phyloP scores from a whole-genome alignment of 331 rosid species.

The Cydonia oblonga region DNA sequence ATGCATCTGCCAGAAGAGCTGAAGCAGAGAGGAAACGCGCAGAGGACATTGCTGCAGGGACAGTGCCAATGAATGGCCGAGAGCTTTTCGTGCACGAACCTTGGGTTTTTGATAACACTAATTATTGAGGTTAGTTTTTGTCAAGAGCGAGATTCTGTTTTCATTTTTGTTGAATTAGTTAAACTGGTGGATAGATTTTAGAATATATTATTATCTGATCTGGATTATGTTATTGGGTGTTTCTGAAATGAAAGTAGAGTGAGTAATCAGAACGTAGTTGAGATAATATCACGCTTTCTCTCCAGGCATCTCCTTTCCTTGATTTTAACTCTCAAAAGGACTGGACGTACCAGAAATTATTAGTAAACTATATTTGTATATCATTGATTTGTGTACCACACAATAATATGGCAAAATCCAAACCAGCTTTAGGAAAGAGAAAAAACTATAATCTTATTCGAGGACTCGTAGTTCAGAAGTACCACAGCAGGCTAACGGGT shows the following conservation, averaged over 20 bases:
- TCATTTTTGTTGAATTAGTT: not conserved
- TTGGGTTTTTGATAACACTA: conserved; percentile 78
- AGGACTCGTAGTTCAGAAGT: not conserved
- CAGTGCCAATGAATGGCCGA: conserved; percentile 74
- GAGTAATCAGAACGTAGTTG: not conserved
- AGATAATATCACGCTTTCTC: not conserved
- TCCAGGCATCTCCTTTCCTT: not conserved
- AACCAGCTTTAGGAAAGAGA: too few species aligned
- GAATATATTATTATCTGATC: not conserved
- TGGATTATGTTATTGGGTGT: not conserved
- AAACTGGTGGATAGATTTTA: not conserved
- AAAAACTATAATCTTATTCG: not conserved
- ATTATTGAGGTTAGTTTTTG: conserved; percentile 37
- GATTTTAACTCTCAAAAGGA: not conserved
- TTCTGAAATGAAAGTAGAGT: not conserved
- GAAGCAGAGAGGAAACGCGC: conserved; percentile 67
- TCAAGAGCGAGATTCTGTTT: not conserved
- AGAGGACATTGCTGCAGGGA: conserved; percentile 72
- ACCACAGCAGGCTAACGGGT: not conserved
- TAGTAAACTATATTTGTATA: too few species aligned
- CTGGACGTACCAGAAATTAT: not conserved
- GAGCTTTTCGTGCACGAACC: conserved; percentile 78
- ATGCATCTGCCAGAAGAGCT: conserved; percentile 50
- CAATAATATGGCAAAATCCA: too few species aligned
- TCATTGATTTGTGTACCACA: too few species aligned